Evolutionary conservation across 2,329 filamentous ascomycete species (phyloP), one percentile per base, ranked within the genome.

Genomic region (Microcyclospora pomicola): DNA sequence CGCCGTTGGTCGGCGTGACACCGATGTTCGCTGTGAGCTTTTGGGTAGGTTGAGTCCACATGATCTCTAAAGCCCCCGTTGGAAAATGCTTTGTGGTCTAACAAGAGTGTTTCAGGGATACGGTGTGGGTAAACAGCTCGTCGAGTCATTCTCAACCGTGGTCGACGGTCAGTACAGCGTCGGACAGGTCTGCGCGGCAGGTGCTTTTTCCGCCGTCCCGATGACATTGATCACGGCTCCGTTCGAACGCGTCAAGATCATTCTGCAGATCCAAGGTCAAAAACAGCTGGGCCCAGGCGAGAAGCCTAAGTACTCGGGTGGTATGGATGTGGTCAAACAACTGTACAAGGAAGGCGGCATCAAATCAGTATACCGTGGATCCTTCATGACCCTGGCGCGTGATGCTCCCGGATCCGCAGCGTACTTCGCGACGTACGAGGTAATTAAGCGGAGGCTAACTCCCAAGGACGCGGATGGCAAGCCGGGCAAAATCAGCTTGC

Each of bases 161-260:
- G 68, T 77, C 48, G 76, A 84, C 61, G 68, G 73, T 37, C 74
- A 79, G 50, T 84, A 83, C 65, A 77, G 78, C 42, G 86, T 95
- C 55, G 81, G 70, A 32, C 91, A 98, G 62, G 78, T 92, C 63
- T 91, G 84, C 27, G 75, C 84, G 28, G 91, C 91, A 11, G 91
- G 91, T 47, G 95, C 95, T 75, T 92, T 98, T 74, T 93, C 84
- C 56, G 91, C 91, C 43, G 82, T 98, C 42, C 91, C 91, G 54
- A 93, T 93, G 85, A 98, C 91, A 3, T 65, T 84, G 62, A 95
- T 98, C 67, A 96, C 91, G n/a, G 91, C 91, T 4, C 91, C 91
- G 43, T 96, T 98, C 60, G 91, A 98, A 72, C 88, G 91, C 55
- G 86, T 98, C 52, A 98, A 98, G 66, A 88, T 98, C 39, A 86